Conservation (phyloP, 805 yeast species). For the Ascoidea asiatica region DNA sequence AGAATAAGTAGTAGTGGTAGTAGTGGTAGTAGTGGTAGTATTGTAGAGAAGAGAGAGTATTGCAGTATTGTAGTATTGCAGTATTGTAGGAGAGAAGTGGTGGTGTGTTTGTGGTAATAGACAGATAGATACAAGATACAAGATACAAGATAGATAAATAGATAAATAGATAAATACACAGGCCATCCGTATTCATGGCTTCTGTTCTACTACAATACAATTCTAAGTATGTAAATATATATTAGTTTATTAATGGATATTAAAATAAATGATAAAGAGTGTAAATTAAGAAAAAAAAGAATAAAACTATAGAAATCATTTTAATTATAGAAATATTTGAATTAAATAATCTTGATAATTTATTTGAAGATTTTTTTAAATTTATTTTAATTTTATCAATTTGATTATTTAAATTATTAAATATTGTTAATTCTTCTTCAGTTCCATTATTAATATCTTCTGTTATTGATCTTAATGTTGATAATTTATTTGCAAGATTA, state of each 20-base stretch:
- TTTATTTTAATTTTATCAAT: too few species aligned
- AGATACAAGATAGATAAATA: too few species aligned
- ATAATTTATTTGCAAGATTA: constrained; percentile 49
- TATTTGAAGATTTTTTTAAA: not conserved
- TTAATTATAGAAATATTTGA: not conserved
- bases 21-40: not conserved
- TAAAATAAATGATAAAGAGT: not conserved
- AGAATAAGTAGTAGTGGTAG: not conserved
- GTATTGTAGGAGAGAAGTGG: too few species aligned
- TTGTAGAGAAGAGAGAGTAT: too few species aligned
- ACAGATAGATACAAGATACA: too few species aligned
- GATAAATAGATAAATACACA: too few species aligned
- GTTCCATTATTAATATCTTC: constrained; percentile 40
- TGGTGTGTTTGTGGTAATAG: too few species aligned
- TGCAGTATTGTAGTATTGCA: too few species aligned
- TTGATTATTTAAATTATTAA: not conserved
- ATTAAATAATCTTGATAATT: not conserved
- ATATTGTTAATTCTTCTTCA: not conserved
- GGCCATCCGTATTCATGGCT: too few species aligned
- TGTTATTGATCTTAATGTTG: constrained; percentile 51
- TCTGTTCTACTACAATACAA: too few species aligned
- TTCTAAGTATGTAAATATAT: too few species aligned
- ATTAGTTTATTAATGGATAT: too few species aligned
- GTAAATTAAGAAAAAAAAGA: not conserved
- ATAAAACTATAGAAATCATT: not conserved